Conservation (phyloP, 768 basidiomycete genomes). For the Russula earlei region DNA sequence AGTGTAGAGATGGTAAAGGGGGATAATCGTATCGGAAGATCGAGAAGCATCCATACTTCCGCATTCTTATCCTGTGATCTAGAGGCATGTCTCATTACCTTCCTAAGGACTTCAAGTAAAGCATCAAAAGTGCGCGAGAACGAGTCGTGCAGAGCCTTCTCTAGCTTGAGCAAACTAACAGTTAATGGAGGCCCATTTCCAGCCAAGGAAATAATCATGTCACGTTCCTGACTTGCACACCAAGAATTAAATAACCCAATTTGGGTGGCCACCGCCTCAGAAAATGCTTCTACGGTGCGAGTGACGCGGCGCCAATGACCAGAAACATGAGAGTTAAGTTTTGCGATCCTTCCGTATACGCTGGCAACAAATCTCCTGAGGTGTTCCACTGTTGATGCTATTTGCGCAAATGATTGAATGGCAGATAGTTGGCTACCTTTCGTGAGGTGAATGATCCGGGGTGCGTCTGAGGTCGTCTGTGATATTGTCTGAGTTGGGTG, state of each 20-base stretch:
- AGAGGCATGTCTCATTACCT: constrained; percentile 25
- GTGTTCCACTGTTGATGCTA: constrained; percentile 50
- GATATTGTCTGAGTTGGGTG: not conserved
- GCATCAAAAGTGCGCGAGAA: constrained; percentile 53
- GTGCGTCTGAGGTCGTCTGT: constrained; percentile 43
- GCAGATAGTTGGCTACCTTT: constrained; percentile 57
- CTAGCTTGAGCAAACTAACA: constrained; percentile 57
- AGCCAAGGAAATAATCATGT: constrained; percentile 48
- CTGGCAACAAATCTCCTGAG: constrained; percentile 52
- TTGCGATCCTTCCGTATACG: constrained; percentile 31
- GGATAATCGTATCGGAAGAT: constrained; percentile 31
- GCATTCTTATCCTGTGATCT: constrained; percentile 21
- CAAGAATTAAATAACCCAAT: constrained; percentile 52
- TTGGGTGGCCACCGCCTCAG: constrained; percentile 59
- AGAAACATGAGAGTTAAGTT: constrained; percentile 18
- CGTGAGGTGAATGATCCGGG: constrained; percentile 60
- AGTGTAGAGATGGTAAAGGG: constrained; percentile 47
- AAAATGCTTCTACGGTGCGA: constrained; percentile 72
- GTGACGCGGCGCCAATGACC: constrained; percentile 26
- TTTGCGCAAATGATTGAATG: constrained; percentile 44
- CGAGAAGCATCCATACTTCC: constrained; percentile 34
- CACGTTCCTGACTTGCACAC: constrained; percentile 62
- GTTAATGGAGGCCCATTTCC: constrained; percentile 39
- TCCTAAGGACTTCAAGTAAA: constrained; percentile 40
- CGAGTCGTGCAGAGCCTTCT: constrained; percentile 46